These are phyloP conservation scores for Xylaria sp. DNA, from an alignment of 2,329 filamentous ascomycete genomes.

Conservation along the genomic window DNA sequence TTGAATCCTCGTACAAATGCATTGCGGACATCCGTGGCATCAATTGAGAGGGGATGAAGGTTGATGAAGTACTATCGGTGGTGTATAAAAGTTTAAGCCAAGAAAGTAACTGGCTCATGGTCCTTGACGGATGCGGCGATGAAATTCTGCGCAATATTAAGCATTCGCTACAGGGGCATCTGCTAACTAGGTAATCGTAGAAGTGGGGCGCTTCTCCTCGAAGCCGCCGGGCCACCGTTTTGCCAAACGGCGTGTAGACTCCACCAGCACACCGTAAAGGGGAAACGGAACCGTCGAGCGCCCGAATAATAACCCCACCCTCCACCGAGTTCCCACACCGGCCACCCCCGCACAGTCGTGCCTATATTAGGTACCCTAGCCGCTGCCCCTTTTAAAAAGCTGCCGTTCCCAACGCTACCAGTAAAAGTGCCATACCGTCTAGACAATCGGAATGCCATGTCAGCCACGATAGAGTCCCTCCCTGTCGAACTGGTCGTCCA, in stretches of 20 bases:
- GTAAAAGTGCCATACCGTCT: neutral
- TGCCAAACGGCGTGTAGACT: no score
- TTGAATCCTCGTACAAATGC: conserved; percentile 8
- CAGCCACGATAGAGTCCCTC: conserved; percentile 7
- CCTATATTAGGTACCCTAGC: no score
- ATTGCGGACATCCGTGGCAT: neutral
- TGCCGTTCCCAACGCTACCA: neutral
- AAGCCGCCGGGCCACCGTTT: no score
- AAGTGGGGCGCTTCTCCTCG: no score
- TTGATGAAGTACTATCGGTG: neutral
- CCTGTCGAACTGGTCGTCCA: conserved; percentile 13
- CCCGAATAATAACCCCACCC: no score
- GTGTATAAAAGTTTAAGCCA: conserved; percentile 3
- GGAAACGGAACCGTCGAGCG: no score
- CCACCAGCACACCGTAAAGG: no score
- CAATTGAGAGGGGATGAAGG: neutral
- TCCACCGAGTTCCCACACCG: no score
- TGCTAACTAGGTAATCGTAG: no score
- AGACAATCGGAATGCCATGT: neutral
- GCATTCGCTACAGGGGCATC: no score
- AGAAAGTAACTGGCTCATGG: conserved; percentile 10
- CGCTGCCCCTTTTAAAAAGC: neutral
- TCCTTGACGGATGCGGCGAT: conserved; percentile 1
- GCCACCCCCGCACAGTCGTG: no score
- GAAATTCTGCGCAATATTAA: neutral